phyloP scores from a whole-genome alignment of 306 rosid genomes.

The Acacia melanoxylon region DNA sequence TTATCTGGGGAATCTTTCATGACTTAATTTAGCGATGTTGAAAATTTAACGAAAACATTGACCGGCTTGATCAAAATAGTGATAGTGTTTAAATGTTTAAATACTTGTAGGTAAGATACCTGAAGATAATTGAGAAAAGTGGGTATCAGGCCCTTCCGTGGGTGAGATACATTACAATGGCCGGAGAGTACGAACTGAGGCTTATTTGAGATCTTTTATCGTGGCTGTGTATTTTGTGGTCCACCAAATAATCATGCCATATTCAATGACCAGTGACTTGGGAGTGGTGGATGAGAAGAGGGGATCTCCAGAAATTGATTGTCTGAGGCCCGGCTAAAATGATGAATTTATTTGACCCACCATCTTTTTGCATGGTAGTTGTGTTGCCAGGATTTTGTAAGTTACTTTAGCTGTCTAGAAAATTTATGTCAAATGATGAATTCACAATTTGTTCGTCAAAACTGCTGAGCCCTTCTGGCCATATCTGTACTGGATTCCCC shows the following conservation, averaged over 20 bases:
- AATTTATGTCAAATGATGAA: conserved; percentile 25
- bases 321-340: not conserved
- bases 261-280: conserved; percentile 26
- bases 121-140: conserved; percentile 99
- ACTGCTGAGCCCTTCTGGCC: conserved; percentile 26
- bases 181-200: conserved; percentile 94
- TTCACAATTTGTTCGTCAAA: conserved; percentile 25
- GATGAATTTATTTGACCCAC: conserved; percentile 37
- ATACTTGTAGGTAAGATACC: conserved; percentile 81
- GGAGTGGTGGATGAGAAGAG: conserved; percentile 32
- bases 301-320: conserved; percentile 20
- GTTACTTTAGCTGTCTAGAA: conserved; percentile 37
- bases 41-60: conserved; percentile 4
- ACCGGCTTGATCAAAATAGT: conserved; percentile 8
- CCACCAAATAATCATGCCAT: conserved; percentile 30
- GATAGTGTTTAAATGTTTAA: conserved; percentile 7
- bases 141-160: conserved; percentile 99
- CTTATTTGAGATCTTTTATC: conserved; percentile 54
- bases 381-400: conserved; percentile 38
- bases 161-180: conserved; percentile 99
- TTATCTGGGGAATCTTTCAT: conserved; percentile 1
- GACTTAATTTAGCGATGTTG: not conserved
- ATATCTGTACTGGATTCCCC: conserved; percentile 21
- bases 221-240: conserved; percentile 25
- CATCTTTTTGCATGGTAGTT: conserved; percentile 25